Base-by-base conservation (phyloP, 108 stramenopile species). In the Cyclostephanos invisitatus region DNA sequence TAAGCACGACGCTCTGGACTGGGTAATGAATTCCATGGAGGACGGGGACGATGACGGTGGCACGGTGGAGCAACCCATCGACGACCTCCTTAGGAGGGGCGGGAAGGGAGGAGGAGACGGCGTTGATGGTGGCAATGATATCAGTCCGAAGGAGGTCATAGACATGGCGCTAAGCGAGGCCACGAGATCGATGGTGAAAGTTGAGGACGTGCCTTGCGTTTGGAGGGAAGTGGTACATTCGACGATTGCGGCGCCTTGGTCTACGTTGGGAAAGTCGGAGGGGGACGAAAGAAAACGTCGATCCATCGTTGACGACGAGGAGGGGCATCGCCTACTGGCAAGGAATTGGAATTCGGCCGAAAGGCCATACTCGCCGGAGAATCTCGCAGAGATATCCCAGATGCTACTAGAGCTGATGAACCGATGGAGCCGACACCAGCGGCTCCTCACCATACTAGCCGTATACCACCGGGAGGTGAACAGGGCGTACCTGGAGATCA, bases 361-460 rank as follows among this genome's bases (percentile, higher is more conserved):
- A 40, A 54, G 77, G 59, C 77, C 77, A 0, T 67, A 64, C 24
- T 61, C 59, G 8, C 70, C 77, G 5, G 65, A 71, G 59, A 72
- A 78, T 47, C 29, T 78, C 3, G 64, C 59, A 17, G 48, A 64
- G 24, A 64, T 78, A 0, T 38, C 58, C 1, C 49, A 67, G 32
- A 72, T 78, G 77, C 59, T 78, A 12, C 35, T 72, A 14, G 70
- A 72, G 51, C 59, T 78, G 27, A 71, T 78, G 64, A 72, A 78
- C 65, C 64, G 70, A 62, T 78, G 70, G 70, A 78, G 59, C 61
- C 49, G 70, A 2, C 77, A 78, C 67, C 77, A 72, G 28, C 24
- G 77, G 38, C n/a, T 78, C 37, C 47, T 71, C 51, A 67, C 65
- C 50, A 78, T 78, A 22, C 29, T 78, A 1, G 48, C 70, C 1